Conservation (phyloP, 2,329 filamentous ascomycete genomes). For the Cordyceps tenuipes region DNA sequence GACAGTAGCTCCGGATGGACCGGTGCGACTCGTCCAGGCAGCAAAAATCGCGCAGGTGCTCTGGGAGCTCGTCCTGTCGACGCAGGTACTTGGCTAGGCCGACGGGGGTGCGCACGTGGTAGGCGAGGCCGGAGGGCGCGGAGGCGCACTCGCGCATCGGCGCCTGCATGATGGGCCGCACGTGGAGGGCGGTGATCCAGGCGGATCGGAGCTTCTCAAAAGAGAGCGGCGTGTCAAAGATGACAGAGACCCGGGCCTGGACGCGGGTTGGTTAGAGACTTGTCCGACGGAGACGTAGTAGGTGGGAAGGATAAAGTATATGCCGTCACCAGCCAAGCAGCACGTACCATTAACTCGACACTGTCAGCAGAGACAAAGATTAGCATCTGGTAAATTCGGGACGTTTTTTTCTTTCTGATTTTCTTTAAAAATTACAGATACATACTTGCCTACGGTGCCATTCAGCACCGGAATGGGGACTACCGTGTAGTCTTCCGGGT, state of each 20-base stretch:
- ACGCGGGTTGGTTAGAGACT: background rate
- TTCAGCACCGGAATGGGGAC: background rate
- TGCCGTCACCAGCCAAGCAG: background rate
- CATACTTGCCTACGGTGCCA: background rate
- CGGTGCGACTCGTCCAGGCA: background rate
- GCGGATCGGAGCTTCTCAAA: background rate
- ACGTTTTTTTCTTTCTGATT: too few species aligned
- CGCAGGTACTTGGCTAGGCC: background rate
- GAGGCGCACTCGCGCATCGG: background rate
- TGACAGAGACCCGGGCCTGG: background rate
- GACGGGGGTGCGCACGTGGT: background rate
- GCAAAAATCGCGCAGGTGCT: background rate
- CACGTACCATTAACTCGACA: slow-evolving; percentile 2
- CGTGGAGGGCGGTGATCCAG: background rate
- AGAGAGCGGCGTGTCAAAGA: background rate
- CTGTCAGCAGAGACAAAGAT: background rate
- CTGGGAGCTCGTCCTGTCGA: background rate
- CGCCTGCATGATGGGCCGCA: background rate
- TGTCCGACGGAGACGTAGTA: background rate
- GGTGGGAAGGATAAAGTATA: too few species aligned
- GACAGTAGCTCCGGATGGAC: background rate
- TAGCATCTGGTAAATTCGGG: background rate
- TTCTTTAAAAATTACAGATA: background rate
- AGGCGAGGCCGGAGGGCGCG: background rate
- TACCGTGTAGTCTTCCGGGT: background rate